Conservation (phyloP, 129 eudicot species). For the Helianthus annuus region DNA sequence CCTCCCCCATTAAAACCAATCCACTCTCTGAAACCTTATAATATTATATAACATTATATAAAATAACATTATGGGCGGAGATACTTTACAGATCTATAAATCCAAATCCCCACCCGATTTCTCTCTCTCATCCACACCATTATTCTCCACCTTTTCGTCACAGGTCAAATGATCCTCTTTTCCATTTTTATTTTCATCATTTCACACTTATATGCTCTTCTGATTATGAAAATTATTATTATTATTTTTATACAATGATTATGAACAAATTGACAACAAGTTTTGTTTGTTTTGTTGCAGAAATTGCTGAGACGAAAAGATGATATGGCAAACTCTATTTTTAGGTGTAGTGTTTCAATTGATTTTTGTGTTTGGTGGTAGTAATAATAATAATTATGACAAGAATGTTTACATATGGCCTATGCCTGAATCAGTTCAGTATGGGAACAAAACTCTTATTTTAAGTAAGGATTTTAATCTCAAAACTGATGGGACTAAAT, state of each 20-base stretch:
- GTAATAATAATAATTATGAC: constrained; percentile 22
- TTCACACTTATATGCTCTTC: not conserved
- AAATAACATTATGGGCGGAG: constrained; percentile 32
- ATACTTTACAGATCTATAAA: constrained; percentile 35
- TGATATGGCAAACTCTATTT: constrained; percentile 32
- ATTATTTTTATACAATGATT: not conserved
- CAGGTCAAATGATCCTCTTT: constrained; percentile 33
- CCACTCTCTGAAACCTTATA: constrained; percentile 6
- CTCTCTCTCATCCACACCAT: constrained; percentile 24
- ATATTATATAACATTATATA: not conserved
- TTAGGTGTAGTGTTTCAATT: constrained; percentile 47
- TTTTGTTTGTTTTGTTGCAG: constrained; percentile 5
- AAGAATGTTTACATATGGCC: constrained; percentile 86
- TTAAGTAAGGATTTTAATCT: constrained; percentile 61
- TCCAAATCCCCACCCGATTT: constrained; percentile 4
- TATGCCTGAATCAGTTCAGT: constrained; percentile 67
- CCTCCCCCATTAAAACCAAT: constrained; percentile 21
- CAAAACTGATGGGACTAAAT: constrained; percentile 62
- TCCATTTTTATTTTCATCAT: constrained; percentile 6
- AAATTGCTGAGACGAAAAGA: constrained; percentile 41
- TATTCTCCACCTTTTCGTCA: constrained; percentile 21
- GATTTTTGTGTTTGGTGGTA: constrained; percentile 41
- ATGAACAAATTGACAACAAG: not conserved
- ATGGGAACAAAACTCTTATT: constrained; percentile 48
- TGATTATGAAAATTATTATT: not conserved